Evolutionary conservation across 805 yeast species (phyloP), one percentile per base, ranked within the genome.

Genomic region (Torulaspora maleeae): DNA sequence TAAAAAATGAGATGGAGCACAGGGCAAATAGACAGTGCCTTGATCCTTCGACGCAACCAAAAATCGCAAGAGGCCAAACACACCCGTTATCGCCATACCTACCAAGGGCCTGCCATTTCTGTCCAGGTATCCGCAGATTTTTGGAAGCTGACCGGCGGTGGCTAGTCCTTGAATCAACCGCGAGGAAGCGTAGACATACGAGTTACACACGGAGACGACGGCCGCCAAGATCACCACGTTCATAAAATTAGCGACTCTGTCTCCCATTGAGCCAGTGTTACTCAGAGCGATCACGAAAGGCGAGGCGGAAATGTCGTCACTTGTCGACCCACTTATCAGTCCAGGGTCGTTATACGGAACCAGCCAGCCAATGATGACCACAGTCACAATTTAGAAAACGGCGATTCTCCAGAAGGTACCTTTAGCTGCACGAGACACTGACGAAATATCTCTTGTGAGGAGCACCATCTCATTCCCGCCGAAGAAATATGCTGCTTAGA

Each of bases 1-100:
- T 79, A 49, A 85, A 71, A 13, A 89, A 80, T 0, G 89, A 79
- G 51, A 86, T 70, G 51, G 90, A 90, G 35, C 88, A 80, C 27
- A 86, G 64, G n/a, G 90, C 84, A 57, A 83, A 70, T 65, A 86
- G 66, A 83, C 82, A 5, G 67, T 74, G 41, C 73, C 74, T 55
- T 80, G 71, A 47, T 74, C 67, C 9, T 73, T 66, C 33, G 83
- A 76, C 3, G 86, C 86, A 34, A 83, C 77, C 37, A 85, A 68
- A 63, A 78, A 82, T 39, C 82, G 77, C 17, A 82, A 62, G 27
- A 78, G 66, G 24, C 86, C 87, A 54, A 82, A 71, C 30, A 59
- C 10, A 16, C 69, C 59, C 24, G 78, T 69, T 22, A 70, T 46
- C 1, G 58, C 52, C 45, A 75, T 69, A 36, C 82, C 78, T 34